Evolutionary conservation across 208 protist species (phyloP).

Genomic region (Endotrypanum monterogeii): DNA sequence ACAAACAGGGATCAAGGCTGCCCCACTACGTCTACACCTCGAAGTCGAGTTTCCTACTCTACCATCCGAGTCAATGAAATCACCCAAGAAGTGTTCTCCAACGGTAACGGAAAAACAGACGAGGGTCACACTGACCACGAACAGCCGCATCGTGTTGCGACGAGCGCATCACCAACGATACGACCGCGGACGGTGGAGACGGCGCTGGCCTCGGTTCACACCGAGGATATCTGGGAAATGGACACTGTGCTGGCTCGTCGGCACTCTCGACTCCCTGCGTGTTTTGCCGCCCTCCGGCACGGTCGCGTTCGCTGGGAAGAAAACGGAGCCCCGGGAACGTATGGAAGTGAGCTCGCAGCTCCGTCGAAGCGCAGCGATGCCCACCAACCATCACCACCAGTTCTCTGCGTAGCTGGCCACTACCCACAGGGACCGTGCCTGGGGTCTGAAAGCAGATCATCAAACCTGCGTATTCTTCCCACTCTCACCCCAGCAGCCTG

Average conservation of each 20-base stretch:
- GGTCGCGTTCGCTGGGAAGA: conserved; percentile 14
- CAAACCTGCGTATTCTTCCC: not conserved
- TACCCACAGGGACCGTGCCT: not conserved
- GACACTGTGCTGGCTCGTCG: conserved; percentile 18
- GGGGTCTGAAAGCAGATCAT: not conserved
- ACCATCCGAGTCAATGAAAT: not conserved
- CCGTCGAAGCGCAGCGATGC: not conserved
- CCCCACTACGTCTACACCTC: not conserved
- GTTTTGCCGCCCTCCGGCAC: conserved; percentile 20
- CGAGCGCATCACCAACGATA: not conserved
- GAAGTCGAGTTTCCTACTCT: not conserved
- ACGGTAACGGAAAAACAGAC: too few species aligned
- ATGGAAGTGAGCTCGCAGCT: not conserved
- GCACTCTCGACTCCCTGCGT: conserved; percentile 17
- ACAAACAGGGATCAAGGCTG: not conserved
- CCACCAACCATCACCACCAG: not conserved
- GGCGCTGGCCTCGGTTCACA: conserved; percentile 8
- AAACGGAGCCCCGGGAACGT: not conserved
- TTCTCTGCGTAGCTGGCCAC: conserved; percentile 8
- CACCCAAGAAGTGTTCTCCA: not conserved
- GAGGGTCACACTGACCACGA: not conserved
- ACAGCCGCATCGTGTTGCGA: not conserved
- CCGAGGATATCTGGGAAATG: conserved; percentile 19
- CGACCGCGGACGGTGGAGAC: not conserved
- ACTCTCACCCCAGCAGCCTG: conserved; percentile 20